Evolutionary conservation across 805 yeast genomes (phyloP).

Genomic region (Yamadazyma takamatsuzukensis): DNA sequence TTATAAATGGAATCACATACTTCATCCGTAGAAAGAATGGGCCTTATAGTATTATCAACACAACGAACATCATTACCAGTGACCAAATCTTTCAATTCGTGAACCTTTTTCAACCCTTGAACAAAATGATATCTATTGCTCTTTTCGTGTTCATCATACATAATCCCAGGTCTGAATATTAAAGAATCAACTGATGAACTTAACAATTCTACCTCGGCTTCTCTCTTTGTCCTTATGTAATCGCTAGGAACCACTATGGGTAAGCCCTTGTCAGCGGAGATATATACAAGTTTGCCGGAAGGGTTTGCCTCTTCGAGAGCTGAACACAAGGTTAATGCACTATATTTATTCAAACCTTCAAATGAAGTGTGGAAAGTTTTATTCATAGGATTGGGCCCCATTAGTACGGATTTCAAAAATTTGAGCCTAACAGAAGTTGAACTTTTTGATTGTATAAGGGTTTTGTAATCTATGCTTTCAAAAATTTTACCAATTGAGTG

Average conservation of each 20-base stretch:
- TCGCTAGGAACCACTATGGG: conserved; percentile 62
- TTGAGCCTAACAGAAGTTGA: conserved; percentile 1
- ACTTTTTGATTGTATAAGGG: conserved; percentile 33
- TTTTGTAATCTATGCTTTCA: conserved; percentile 68
- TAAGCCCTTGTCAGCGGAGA: conserved; percentile 72
- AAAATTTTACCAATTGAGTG: conserved; percentile 78
- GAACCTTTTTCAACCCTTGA: conserved; percentile 38
- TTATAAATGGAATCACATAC: conserved; percentile 61
- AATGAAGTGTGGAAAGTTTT: conserved; percentile 45
- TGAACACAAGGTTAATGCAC: conserved; percentile 59
- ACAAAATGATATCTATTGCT: conserved; percentile 10
- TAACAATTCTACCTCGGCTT: conserved; percentile 63
- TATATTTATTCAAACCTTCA: conserved; percentile 62
- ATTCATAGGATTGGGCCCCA: conserved; percentile 63
- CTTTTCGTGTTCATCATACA: conserved; percentile 54
- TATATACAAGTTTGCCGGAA: conserved; percentile 48
- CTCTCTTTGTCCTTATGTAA: conserved; percentile 72
- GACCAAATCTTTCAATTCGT: conserved; percentile 41
- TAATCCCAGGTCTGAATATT: conserved; percentile 75
- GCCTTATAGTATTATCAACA: conserved; percentile 51
- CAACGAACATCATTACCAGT: conserved; percentile 33
- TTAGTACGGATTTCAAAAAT: conserved; percentile 18
- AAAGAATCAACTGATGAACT: conserved; percentile 53
- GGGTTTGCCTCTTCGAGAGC: conserved; percentile 8
- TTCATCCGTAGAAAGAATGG: conserved; percentile 61